Evolutionary conservation across 2,329 filamentous ascomycete species (phyloP).

Genomic region (Xylaria sp.): DNA sequence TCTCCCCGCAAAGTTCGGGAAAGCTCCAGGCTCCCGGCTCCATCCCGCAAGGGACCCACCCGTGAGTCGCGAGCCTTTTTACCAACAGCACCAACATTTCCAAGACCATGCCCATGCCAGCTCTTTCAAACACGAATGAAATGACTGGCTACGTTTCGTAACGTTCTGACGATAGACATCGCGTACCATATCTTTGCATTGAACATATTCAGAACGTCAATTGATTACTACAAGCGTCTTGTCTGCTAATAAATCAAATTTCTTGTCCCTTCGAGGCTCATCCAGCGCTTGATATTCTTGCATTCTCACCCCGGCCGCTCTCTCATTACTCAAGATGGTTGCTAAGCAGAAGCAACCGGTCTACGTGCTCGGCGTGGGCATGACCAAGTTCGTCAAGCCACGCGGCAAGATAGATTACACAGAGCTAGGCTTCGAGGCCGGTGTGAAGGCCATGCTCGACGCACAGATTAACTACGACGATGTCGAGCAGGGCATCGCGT

Average conservation of each 20-base stretch:
- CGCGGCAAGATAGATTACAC: slow-evolving; percentile 91
- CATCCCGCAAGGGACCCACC: too few species aligned
- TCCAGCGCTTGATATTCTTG: neutral
- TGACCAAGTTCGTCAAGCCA: slow-evolving; percentile 99
- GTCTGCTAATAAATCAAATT: neutral
- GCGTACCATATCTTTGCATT: too few species aligned
- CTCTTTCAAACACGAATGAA: too few species aligned
- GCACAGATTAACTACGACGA: slow-evolving; percentile 95
- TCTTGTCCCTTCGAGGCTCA: neutral
- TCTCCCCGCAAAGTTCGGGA: neutral
- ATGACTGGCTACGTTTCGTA: too few species aligned
- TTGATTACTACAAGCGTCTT: neutral
- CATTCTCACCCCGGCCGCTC: neutral
- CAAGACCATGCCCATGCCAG: too few species aligned
- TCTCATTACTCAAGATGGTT: slow-evolving; percentile 37
- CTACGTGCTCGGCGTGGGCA: slow-evolving; percentile 95
- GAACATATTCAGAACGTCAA: too few species aligned
- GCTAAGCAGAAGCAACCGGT: slow-evolving; percentile 47
- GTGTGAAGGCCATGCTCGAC: slow-evolving; percentile 77
- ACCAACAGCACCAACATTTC: too few species aligned
- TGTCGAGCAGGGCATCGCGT: slow-evolving; percentile 90
- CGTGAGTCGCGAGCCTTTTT: too few species aligned
- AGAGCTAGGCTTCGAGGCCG: slow-evolving; percentile 88
- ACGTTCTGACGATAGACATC: too few species aligned
- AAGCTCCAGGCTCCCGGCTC: too few species aligned